These are phyloP conservation scores for Trametes villosa DNA, from an alignment of 768 basidiomycete species.

Conservation along the genomic window DNA sequence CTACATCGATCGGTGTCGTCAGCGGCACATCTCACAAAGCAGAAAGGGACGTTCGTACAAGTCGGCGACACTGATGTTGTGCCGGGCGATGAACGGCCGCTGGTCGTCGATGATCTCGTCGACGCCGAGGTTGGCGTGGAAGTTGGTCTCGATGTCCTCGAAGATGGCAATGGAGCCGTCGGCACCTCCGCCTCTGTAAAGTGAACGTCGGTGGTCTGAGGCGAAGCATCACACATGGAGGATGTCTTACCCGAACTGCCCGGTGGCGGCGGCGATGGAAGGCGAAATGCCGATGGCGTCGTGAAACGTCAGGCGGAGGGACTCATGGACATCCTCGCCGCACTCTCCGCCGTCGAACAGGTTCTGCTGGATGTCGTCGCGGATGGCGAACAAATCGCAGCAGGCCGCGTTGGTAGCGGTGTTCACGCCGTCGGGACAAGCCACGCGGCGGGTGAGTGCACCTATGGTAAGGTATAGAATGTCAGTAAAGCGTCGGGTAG, in stretches of 20 bases:
- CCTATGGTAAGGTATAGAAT: background rate
- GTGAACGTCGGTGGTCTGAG: background rate
- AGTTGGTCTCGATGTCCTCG: constrained; percentile 44
- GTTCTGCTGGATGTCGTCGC: constrained; percentile 35
- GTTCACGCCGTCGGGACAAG: constrained; percentile 24
- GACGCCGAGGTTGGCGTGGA: constrained; percentile 43
- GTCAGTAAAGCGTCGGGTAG: background rate
- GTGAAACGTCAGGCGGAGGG: constrained; percentile 36
- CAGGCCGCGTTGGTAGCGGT: constrained; percentile 23
- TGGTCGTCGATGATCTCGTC: constrained; percentile 31
- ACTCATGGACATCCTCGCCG: constrained; percentile 39
- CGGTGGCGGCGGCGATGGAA: constrained; percentile 8
- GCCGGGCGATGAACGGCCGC: constrained; percentile 26
- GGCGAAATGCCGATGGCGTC: constrained; percentile 31
- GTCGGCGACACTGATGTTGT: constrained; percentile 29
- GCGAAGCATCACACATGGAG: background rate
- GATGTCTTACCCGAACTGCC: constrained; percentile 18
- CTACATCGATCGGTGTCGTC: constrained; percentile 20
- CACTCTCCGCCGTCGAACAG: constrained; percentile 42
- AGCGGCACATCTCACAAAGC: background rate
- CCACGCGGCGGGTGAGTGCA: constrained; percentile 26
- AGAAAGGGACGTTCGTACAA: constrained; percentile 27
- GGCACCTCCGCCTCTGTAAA: constrained; percentile 34
- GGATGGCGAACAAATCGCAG: constrained; percentile 21
- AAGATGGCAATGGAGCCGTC: constrained; percentile 56